phyloP scores from a whole-genome alignment of 179 eudicot genomes.

The Carnegiea gigantea region DNA sequence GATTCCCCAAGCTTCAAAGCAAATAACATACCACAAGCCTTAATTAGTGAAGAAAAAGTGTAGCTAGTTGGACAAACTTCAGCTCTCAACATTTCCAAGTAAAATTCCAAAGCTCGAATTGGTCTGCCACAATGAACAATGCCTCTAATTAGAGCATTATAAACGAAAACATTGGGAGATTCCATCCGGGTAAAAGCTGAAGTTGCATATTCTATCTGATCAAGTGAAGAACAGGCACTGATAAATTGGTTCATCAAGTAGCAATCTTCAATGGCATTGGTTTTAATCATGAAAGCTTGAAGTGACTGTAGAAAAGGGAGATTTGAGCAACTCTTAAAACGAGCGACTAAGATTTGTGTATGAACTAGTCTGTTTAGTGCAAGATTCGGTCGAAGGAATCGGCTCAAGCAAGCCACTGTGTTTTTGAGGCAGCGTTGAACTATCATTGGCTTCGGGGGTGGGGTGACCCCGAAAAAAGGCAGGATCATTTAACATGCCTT shows the following conservation, averaged over 20 bases:
- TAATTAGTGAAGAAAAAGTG: slow-evolving; percentile 57
- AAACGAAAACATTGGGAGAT: slow-evolving; percentile 56
- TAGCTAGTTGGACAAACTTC: slow-evolving; percentile 52
- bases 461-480: neutral
- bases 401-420: neutral
- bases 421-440: slow-evolving; percentile 7
- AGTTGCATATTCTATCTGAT: slow-evolving; percentile 42
- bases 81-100: slow-evolving; percentile 47
- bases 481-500: too few relatives aligned
- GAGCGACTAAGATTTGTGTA: slow-evolving; percentile 23
- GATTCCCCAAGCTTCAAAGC: slow-evolving; percentile 38
- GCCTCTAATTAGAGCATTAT: slow-evolving; percentile 64
- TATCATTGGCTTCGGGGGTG: neutral
- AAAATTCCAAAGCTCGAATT: slow-evolving; percentile 41
- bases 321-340: slow-evolving; percentile 41
- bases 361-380: slow-evolving; percentile 20
- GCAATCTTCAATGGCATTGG: slow-evolving; percentile 41
- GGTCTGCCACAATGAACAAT: slow-evolving; percentile 44
- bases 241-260: slow-evolving; percentile 56
- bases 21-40: slow-evolving; percentile 39
- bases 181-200: slow-evolving; percentile 42
- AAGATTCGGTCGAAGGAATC: neutral
- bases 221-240: slow-evolving; percentile 43
- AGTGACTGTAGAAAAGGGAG: slow-evolving; percentile 39
- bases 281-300: slow-evolving; percentile 53